Evolutionary conservation across 2,329 filamentous ascomycete genomes (phyloP), one percentile per base, ranked within the genome.

Genomic region (Colletotrichum sp.): DNA sequence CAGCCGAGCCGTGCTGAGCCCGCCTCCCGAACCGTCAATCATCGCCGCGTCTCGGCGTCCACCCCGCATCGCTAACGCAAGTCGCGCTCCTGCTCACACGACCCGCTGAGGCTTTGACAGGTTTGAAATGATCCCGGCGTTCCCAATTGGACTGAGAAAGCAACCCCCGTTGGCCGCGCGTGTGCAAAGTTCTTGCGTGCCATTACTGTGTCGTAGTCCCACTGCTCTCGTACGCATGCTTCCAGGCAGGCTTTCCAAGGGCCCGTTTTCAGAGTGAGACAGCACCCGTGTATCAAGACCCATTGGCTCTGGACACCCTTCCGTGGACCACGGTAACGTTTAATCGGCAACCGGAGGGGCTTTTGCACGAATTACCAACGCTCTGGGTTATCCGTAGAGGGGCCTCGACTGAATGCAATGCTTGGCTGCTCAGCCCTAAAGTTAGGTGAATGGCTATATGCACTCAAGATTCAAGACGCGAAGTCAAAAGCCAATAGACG

Each of bases 181-280:
- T 30, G 30, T 60, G 26, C 16, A 60, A 60, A 32, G 28, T 28
- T 30, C 60, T 30, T 18, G 36, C 30, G 44, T 52, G n/a, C 44
- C 18, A 21, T 52, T 44, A 44, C 10, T 52, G 44, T 0, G 44
- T 52, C 44, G n/a, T 52, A 44, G 59, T 68, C 32, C 73, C 73
- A 73, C 63, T 68, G 44, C 44, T 60, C 69, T 44, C 63, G 67
- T 59, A 44, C 59, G 57, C 57, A 34, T 30, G 28, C 55, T 28
- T 59, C 62, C 6, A 26, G 49, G 7, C 30, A 71, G 62, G 13
- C 28, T 62, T 68, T 34, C 62, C 44, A 52, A 26, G n/a, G 57
- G 59, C 34, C 74, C 64, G 70, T 76, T 74, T 74, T 69, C 71
- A 65, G 74, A 76, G 64, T 76, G 74, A 76, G 64, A 75, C 67